phyloP scores from a whole-genome alignment of 23 red algal genomes.

The Gracilaria vermiculophylla region DNA sequence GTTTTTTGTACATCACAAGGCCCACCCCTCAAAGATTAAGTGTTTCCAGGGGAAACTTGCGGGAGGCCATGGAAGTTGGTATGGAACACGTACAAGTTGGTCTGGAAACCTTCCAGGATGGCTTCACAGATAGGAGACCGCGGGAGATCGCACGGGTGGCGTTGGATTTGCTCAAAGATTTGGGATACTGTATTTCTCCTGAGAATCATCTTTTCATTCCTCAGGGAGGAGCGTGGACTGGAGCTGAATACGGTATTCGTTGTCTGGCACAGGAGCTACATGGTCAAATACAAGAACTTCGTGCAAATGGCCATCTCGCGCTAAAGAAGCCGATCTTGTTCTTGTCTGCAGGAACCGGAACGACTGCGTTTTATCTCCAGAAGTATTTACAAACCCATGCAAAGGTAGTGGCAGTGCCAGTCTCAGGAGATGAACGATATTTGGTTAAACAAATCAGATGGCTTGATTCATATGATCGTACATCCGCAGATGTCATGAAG shows the following conservation, averaged over 20 bases:
- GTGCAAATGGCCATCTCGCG: neutral
- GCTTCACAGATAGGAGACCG: conserved; percentile 18
- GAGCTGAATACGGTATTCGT: conserved; percentile 50
- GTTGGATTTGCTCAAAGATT: neutral
- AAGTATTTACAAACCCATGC: conserved; percentile 38
- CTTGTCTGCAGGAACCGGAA: conserved; percentile 69
- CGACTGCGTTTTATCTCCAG: conserved; percentile 71
- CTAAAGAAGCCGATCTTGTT: conserved; percentile 37
- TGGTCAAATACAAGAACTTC: conserved; percentile 10
- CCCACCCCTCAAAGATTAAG: conserved; percentile 23
- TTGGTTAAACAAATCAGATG: conserved; percentile 62
- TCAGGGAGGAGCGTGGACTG: conserved; percentile 63
- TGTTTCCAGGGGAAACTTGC: conserved; percentile 26
- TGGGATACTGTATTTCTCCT: neutral
- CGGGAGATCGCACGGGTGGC: neutral
- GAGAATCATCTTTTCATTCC: conserved; percentile 37
- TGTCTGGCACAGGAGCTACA: conserved; percentile 40
- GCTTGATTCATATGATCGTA: conserved; percentile 26
- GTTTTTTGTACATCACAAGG: conserved; percentile 62
- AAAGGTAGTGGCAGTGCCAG: conserved; percentile 68
- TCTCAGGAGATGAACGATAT: conserved; percentile 62
- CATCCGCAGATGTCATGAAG: neutral
- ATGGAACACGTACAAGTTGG: conserved; percentile 39
- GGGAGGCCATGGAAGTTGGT: conserved; percentile 27
- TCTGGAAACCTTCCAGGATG: neutral